A percentile compares a stretch with the other conserved stretches of the same genome.
Conservation (phyloP, 2,329 filamentous ascomycete genomes). For the Capronia americana region DNA sequence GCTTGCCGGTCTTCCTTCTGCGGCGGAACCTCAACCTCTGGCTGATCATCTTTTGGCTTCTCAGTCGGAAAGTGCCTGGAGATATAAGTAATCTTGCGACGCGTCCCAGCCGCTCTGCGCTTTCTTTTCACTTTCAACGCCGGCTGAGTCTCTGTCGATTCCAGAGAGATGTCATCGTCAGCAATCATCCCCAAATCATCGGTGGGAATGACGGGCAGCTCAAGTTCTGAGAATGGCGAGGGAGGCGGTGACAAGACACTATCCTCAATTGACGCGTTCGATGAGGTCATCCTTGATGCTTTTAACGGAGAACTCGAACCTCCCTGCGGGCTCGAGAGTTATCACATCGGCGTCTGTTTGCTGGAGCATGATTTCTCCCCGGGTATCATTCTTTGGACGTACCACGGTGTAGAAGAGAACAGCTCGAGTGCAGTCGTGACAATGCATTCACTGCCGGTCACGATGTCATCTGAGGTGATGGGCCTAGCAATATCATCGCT, state of each 20-base stretch:
- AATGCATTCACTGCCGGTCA: neutral
- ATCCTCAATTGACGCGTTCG: neutral
- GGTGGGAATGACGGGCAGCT: slow-evolving; percentile 24
- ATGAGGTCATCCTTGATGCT: slow-evolving; percentile 20
- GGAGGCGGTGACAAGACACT: slow-evolving; percentile 1
- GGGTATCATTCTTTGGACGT: neutral
- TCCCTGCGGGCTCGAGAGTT: neutral
- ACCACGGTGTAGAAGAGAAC: neutral
- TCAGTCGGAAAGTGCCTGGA: slow-evolving; percentile 36
- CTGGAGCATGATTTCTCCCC: neutral
- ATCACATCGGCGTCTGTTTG: no score
- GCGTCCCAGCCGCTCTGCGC: slow-evolving; percentile 16
- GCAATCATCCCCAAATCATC: slow-evolving; percentile 34
- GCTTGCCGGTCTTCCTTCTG: slow-evolving; percentile 6
- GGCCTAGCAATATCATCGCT: neutral
- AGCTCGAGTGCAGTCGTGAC: neutral
- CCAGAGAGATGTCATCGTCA: slow-evolving; percentile 21
- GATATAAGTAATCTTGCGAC: slow-evolving; percentile 35
- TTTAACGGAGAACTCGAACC: neutral
- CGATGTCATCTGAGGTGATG: neutral
- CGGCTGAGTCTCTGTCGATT: slow-evolving; percentile 5
- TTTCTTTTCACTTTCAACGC: slow-evolving; percentile 12
- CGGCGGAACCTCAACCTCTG: neutral
- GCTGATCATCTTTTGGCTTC: slow-evolving; percentile 14
- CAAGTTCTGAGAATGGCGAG: slow-evolving; percentile 19